Evolutionary conservation across 164 flowering plant genomes (phyloP).

Genomic region (Brasenia schreberi): DNA sequence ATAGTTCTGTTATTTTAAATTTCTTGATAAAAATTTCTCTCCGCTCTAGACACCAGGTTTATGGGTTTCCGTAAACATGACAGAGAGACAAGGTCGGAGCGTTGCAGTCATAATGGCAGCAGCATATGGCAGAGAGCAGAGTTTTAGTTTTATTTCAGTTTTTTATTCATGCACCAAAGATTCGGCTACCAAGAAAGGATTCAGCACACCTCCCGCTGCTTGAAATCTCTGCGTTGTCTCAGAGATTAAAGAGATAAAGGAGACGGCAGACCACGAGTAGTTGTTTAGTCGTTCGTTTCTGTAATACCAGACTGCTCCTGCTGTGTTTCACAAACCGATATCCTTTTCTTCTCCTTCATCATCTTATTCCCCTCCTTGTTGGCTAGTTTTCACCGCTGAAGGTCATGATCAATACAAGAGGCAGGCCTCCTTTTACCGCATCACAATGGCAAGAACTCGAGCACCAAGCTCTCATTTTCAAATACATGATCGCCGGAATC

Average conservation of each 20-base stretch:
- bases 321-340: neutral
- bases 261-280: neutral
- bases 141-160: neutral
- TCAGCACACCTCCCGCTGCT: neutral
- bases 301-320: neutral
- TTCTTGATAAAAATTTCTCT: neutral
- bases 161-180: neutral
- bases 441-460: conserved; percentile 66
- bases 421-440: conserved; percentile 42
- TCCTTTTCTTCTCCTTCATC: neutral
- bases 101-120: neutral
- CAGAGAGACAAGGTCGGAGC: neutral
- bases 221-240: neutral
- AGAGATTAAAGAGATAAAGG: neutral
- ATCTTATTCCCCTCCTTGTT: neutral
- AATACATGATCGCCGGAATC: conserved; percentile 40
- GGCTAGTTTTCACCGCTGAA: neutral
- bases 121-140: neutral
- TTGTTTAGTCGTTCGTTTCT: neutral
- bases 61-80: neutral
- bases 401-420: conserved; percentile 6
- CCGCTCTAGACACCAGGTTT: neutral
- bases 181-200: neutral
- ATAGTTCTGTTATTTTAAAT: neutral
- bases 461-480: conserved; percentile 55